Percentiles rank a stretch among this genome's conserved stretches.
phyloP scores from a whole-genome alignment of 345 rosid species.

The Isatis tinctoria region DNA sequence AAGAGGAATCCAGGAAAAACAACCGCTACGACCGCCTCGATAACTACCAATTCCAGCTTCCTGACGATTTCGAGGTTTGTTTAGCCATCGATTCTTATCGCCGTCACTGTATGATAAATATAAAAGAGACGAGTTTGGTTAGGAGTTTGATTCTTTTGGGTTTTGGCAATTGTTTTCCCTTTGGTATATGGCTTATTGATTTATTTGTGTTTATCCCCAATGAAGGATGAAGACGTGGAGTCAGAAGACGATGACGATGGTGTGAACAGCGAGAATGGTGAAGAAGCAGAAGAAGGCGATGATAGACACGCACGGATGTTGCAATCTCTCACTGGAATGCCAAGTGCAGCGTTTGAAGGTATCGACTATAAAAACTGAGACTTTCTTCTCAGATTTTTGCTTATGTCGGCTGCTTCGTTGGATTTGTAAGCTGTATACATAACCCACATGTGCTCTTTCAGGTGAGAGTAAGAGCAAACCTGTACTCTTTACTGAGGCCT shows the following conservation, averaged over 20 bases:
- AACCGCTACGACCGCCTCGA: slow-evolving; percentile 68
- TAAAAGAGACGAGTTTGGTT: neutral
- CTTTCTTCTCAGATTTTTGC: neutral
- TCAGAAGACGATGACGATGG: slow-evolving; percentile 50
- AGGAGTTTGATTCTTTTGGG: neutral
- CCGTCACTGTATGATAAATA: neutral
- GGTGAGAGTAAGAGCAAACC: slow-evolving; percentile 57
- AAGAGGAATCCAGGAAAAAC: slow-evolving; percentile 77
- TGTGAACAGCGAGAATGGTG: slow-evolving; percentile 21
- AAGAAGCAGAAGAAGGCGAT: slow-evolving; percentile 31
- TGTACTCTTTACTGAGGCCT: slow-evolving; percentile 57
- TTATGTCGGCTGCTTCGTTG: neutral
- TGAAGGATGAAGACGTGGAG: slow-evolving; percentile 71
- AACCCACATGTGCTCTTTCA: slow-evolving; percentile 5
- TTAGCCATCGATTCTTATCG: neutral
- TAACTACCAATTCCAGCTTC: slow-evolving; percentile 67
- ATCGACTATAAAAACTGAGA: slow-evolving; percentile 2
- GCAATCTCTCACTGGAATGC: slow-evolving; percentile 79
- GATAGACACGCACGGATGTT: slow-evolving; percentile 75
- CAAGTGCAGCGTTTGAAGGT: slow-evolving; percentile 77
- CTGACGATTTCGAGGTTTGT: slow-evolving; percentile 61
- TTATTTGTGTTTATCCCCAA: neutral
- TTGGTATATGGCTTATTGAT: neutral
- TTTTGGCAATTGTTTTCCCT: neutral
- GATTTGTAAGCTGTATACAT: neutral